These are phyloP conservation scores for Gossypium herbaceum DNA, from an alignment of 345 rosid genomes.

Conservation along the genomic window DNA sequence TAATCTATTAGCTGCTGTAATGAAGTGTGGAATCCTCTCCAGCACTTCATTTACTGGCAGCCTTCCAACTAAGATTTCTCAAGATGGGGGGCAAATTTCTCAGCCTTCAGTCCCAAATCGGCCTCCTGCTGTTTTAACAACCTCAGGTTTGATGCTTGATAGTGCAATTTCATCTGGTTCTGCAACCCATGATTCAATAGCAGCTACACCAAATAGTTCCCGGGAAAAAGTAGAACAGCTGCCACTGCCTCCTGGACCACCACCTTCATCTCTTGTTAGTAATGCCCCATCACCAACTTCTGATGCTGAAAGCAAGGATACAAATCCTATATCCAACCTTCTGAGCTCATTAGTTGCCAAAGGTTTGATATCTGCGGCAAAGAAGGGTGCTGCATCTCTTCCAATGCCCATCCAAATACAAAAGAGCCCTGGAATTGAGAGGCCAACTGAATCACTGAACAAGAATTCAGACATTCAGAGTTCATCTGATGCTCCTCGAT, in stretches of 20 bases:
- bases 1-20: constrained; percentile 67
- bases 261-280: constrained; percentile 31
- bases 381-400: constrained; percentile 40
- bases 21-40: constrained; percentile 69
- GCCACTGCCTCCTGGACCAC: constrained; percentile 39
- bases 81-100: constrained; percentile 31
- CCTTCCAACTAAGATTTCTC: constrained; percentile 27
- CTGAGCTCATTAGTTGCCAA: constrained; percentile 86
- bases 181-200: constrained; percentile 26
- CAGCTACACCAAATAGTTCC: constrained; percentile 25
- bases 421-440: constrained; percentile 28
- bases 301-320: constrained; percentile 37
- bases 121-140: constrained; percentile 26
- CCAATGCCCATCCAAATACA: constrained; percentile 25
- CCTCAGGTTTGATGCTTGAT: constrained; percentile 28
- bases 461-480: constrained; percentile 28
- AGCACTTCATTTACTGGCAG: constrained; percentile 29
- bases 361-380: constrained; percentile 87
- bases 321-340: constrained; percentile 70
- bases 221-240: constrained; percentile 41
- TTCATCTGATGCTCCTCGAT: constrained; percentile 29
- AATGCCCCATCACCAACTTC: constrained; percentile 36
- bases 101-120: constrained; percentile 36
- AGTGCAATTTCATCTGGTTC: constrained; percentile 25
- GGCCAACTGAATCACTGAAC: constrained; percentile 14